A percentile compares a stretch with the other conserved stretches of the same genome.
phyloP scores from a whole-genome alignment of 345 rosid genomes.

The Reutealis trisperma region DNA sequence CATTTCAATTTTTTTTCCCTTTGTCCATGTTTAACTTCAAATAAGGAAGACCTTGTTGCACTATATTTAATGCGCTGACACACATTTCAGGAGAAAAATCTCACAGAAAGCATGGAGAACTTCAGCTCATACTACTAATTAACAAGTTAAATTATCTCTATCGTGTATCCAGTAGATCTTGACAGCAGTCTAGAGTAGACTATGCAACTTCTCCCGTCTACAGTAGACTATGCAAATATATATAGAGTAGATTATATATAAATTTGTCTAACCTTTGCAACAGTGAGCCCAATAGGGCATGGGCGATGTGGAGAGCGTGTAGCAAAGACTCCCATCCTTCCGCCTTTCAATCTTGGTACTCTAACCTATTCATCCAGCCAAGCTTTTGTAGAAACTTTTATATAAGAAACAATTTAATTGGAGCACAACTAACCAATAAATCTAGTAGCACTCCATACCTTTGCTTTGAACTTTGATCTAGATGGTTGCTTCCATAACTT shows the following conservation, averaged over 20 bases:
- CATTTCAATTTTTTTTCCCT: not conserved
- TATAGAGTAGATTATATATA: not conserved
- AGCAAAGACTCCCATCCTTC: constrained; percentile 80
- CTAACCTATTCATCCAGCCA: constrained; percentile 62
- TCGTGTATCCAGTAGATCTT: not conserved
- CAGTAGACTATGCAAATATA: not conserved
- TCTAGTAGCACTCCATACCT: constrained; percentile 37
- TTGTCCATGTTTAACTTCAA: not conserved
- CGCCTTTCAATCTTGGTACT: constrained; percentile 90
- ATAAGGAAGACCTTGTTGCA: not conserved
- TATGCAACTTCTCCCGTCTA: not conserved
- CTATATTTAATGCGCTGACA: not conserved
- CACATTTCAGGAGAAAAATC: not conserved
- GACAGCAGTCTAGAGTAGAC: not conserved
- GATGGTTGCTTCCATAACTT: constrained; percentile 91
- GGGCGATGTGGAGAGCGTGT: constrained; percentile 93
- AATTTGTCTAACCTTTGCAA: constrained; percentile 64
- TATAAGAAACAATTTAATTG: constrained; percentile 22
- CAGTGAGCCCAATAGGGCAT: constrained; percentile 90
- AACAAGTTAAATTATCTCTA: not conserved
- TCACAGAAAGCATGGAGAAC: not conserved
- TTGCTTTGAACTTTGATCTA: constrained; percentile 88
- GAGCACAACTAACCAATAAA: not conserved
- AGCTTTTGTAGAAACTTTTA: constrained; percentile 26
- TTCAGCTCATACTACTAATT: not conserved